Conservation (phyloP, 2,329 filamentous ascomycete genomes). For the Capronia coronata region DNA sequence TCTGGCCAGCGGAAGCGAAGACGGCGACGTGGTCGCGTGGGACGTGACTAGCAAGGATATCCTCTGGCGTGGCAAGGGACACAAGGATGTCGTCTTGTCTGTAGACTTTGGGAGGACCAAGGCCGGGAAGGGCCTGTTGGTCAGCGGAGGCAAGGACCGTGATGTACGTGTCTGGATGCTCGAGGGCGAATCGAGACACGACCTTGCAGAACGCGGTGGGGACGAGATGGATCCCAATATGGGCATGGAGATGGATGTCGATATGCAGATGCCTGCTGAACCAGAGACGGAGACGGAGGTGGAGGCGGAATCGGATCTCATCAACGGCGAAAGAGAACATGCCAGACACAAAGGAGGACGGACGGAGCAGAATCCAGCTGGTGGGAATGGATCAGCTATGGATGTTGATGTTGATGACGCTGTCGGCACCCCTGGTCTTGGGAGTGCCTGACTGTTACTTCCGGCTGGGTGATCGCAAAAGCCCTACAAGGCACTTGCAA, state of each 20-base stretch:
- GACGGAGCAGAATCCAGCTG: background rate
- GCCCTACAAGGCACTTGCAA: too few species aligned
- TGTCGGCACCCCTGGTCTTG: background rate
- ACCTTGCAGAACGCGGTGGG: conserved; percentile 1
- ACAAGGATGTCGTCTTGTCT: conserved; percentile 54
- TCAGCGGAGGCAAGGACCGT: conserved; percentile 27
- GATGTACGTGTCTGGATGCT: conserved; percentile 24
- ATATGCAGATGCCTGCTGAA: background rate
- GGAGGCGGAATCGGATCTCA: too few species aligned
- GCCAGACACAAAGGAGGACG: background rate
- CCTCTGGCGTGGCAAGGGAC: conserved; percentile 57
- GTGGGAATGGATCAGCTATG: background rate
- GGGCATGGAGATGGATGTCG: conserved; percentile 8
- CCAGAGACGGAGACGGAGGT: too few species aligned
- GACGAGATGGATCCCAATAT: conserved; percentile 15
- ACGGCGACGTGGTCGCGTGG: conserved; percentile 80
- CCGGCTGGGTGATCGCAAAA: background rate
- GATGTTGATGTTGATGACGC: background rate
- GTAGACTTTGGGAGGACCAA: conserved; percentile 49
- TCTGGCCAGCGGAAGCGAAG: conserved; percentile 77
- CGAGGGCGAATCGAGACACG: conserved; percentile 8
- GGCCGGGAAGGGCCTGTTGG: conserved; percentile 29
- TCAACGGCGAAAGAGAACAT: background rate
- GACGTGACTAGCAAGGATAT: conserved; percentile 80
- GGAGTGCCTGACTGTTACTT: background rate